These are phyloP conservation scores for Exserohilum turcica DNA, from an alignment of 2,329 filamentous ascomycete genomes.

Conservation along the genomic window DNA sequence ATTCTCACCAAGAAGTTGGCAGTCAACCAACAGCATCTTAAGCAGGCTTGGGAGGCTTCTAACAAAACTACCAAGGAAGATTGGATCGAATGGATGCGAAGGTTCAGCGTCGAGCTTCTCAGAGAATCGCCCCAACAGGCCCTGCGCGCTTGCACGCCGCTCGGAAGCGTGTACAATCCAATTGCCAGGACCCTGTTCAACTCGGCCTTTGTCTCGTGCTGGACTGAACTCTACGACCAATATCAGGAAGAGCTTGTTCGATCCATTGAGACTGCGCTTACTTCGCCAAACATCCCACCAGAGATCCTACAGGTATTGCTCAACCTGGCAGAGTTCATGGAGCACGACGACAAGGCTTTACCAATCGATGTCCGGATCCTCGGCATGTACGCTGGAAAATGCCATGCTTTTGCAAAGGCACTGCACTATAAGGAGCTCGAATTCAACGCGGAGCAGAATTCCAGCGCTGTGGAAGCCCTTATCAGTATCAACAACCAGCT, in stretches of 20 bases:
- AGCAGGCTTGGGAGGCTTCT: slow-evolving; percentile 94
- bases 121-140: slow-evolving; percentile 97
- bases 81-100: slow-evolving; percentile 98
- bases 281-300: slow-evolving; percentile 92
- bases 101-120: slow-evolving; percentile 92
- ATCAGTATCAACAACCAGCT: slow-evolving; percentile 99
- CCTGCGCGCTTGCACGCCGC: slow-evolving; percentile 85
- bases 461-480: slow-evolving; percentile 90
- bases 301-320: slow-evolving; percentile 93
- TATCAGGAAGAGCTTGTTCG: slow-evolving; percentile 96
- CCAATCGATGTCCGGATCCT: slow-evolving; percentile 96
- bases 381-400: slow-evolving; percentile 92
- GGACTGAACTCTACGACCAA: slow-evolving; percentile 95
- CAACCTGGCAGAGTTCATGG: slow-evolving; percentile 99
- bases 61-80: slow-evolving; percentile 98
- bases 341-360: slow-evolving; percentile 97
- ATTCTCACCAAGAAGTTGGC: slow-evolving; percentile 91
- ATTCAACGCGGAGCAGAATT: slow-evolving; percentile 96
- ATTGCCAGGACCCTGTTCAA: slow-evolving; percentile 96
- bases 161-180: slow-evolving; percentile 89
- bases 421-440: slow-evolving; percentile 99
- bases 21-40: slow-evolving; percentile 96
- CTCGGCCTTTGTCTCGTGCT: slow-evolving; percentile 97
- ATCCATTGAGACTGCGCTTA: slow-evolving; percentile 93
- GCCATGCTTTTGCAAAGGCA: slow-evolving; percentile 97